phyloP scores from a whole-genome alignment of 345 rosid species.

The Nasturtium officinale region DNA sequence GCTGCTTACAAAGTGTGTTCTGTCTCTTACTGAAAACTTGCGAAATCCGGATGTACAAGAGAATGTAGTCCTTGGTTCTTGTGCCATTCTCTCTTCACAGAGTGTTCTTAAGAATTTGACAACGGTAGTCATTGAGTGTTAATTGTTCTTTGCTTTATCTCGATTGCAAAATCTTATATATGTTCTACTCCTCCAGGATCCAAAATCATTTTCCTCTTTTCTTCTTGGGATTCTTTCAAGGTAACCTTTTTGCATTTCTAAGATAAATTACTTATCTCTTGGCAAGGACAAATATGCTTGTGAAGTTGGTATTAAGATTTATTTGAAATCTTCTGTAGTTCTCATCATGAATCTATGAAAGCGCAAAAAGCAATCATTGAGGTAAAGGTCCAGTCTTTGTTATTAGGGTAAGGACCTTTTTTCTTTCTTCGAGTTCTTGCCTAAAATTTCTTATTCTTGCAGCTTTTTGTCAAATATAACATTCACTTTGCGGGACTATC shows the following conservation, averaged over 20 bases:
- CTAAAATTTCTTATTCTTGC: conserved; percentile 40
- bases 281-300: conserved; percentile 13
- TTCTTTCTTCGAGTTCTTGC: neutral
- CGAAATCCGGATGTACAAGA: conserved; percentile 67
- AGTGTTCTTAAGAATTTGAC: conserved; percentile 95
- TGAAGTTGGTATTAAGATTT: conserved; percentile 22
- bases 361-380: conserved; percentile 92
- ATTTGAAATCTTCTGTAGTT: conserved; percentile 55
- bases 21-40: conserved; percentile 69
- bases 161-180: conserved; percentile 35
- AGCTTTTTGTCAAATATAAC: conserved; percentile 99
- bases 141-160: conserved; percentile 32
- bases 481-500: conserved; percentile 90
- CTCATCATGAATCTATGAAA: conserved; percentile 93
- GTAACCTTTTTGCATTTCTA: conserved; percentile 46
- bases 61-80: conserved; percentile 85
- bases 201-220: conserved; percentile 75
- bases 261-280: conserved; percentile 11
- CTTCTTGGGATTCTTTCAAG: conserved; percentile 89
- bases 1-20: conserved; percentile 82
- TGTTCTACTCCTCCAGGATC: conserved; percentile 66
- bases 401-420: neutral
- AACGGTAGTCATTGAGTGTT: conserved; percentile 52
- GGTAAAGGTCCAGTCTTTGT: conserved; percentile 51
- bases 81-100: conserved; percentile 88